These are phyloP conservation scores for Setaria viridis DNA, from an alignment of 202 grass and related monocot species.

Conservation along the genomic window DNA sequence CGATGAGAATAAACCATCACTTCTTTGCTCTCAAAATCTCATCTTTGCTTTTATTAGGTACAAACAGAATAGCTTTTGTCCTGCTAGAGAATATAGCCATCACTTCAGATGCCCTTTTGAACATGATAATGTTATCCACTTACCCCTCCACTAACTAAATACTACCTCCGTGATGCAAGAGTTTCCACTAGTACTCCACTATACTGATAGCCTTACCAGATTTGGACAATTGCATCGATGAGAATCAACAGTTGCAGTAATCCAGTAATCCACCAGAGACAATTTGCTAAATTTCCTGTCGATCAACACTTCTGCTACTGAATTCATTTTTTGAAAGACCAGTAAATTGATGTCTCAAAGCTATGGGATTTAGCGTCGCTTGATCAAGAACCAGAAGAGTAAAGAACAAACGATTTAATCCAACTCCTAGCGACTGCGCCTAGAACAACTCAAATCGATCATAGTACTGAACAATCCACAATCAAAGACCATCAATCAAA, in stretches of 20 bases:
- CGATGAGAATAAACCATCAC: background rate
- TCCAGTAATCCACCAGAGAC: background rate
- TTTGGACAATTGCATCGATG: background rate
- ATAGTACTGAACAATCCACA: background rate
- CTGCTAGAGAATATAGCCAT: slow-evolving; percentile 8
- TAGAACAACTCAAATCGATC: background rate
- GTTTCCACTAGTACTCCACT: background rate
- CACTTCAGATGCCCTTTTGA: background rate
- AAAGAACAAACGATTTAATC: background rate
- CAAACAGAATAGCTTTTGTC: slow-evolving; percentile 33
- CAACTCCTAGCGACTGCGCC: background rate
- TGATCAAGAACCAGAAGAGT: background rate
- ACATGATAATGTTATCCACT: background rate
- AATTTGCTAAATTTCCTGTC: slow-evolving; percentile 19
- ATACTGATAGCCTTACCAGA: slow-evolving; percentile 10
- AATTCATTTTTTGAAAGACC: background rate
- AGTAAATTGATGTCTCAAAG: background rate
- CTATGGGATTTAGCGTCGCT: background rate
- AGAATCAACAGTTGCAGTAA: background rate
- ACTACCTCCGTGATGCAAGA: slow-evolving; percentile 8
- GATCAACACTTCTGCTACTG: background rate
- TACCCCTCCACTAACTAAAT: slow-evolving; percentile 5
- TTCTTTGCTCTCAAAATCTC: background rate
- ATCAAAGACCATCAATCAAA: background rate
- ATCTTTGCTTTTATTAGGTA: slow-evolving; percentile 36